phyloP scores from a whole-genome alignment of 768 basidiomycete species.

The Wakefieldia striispora region DNA sequence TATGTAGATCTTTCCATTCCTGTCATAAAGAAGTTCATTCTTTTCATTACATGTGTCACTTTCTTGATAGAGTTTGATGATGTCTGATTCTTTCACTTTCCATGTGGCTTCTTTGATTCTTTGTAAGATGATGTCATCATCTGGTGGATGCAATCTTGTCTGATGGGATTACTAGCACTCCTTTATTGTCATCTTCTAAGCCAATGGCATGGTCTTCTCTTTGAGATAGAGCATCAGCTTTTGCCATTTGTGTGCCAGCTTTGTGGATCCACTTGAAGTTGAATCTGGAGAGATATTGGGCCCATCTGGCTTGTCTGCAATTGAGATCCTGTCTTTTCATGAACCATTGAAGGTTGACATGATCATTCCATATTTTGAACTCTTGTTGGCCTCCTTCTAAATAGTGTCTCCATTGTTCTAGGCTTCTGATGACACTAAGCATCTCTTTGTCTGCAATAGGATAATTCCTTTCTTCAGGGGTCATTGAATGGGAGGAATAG shows the following conservation, averaged over 20 bases:
- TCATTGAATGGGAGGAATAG: not conserved
- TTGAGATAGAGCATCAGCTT: not conserved
- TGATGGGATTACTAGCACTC: not conserved
- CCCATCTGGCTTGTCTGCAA: conserved; percentile 33
- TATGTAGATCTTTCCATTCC: too few relatives aligned
- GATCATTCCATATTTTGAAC: not conserved
- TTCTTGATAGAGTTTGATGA: too few relatives aligned
- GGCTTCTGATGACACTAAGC: not conserved
- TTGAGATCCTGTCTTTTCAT: conserved; percentile 36
- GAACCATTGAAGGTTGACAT: conserved; percentile 1
- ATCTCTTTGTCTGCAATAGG: not conserved
- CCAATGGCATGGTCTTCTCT: not conserved
- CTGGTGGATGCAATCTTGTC: too few relatives aligned
- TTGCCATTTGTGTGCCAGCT: not conserved
- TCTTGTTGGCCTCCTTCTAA: not conserved
- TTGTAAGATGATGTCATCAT: too few relatives aligned
- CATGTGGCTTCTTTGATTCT: too few relatives aligned
- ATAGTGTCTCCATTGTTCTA: not conserved
- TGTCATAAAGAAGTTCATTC: too few relatives aligned
- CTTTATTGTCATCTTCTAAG: not conserved
- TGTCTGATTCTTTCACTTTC: too few relatives aligned
- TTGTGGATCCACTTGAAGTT: not conserved
- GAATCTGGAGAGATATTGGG: not conserved
- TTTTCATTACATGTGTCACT: too few relatives aligned
- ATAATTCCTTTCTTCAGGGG: not conserved